Percentiles rank a stretch among this genome's conserved stretches.
These are phyloP conservation scores for Aspergillus saccharolyticus DNA, from an alignment of 495 filamentous ascomycete species.

Conservation along the genomic window DNA sequence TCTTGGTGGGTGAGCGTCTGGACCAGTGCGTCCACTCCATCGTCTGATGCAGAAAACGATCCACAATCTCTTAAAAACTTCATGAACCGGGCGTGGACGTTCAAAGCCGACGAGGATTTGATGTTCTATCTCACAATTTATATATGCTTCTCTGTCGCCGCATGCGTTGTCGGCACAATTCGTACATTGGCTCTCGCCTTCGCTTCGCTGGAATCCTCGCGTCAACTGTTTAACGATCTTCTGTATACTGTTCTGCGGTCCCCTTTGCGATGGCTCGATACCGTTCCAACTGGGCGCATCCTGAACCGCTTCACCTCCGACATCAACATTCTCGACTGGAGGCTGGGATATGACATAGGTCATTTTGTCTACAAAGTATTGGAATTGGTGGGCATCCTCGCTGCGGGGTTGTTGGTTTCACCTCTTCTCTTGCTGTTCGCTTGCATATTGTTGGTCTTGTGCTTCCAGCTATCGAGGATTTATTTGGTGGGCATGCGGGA, in stretches of 20 bases:
- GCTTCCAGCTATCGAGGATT: constrained; percentile 47
- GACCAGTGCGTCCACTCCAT: constrained; percentile 40
- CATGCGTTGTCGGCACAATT: constrained; percentile 52
- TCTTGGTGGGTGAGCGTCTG: constrained; percentile 66
- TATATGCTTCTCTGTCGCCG: constrained; percentile 51
- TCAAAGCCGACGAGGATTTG: constrained; percentile 8
- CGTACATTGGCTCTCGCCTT: constrained; percentile 53
- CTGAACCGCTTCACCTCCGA: constrained; percentile 74
- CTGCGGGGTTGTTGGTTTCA: constrained; percentile 26
- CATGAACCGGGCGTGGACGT: neutral
- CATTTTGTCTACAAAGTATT: constrained; percentile 49
- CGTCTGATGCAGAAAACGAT: neutral
- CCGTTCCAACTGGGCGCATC: constrained; percentile 68
- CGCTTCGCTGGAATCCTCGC: constrained; percentile 57
- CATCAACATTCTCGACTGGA: constrained; percentile 60
- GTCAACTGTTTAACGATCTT: constrained; percentile 58
- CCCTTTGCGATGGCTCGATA: constrained; percentile 72
- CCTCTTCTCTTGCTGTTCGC: constrained; percentile 25
- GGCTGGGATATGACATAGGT: constrained; percentile 55
- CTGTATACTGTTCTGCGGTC: constrained; percentile 61
- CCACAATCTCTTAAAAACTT: neutral
- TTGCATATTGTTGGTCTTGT: constrained; percentile 32
- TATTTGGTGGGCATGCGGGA: constrained; percentile 69
- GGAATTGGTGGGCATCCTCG: constrained; percentile 25
- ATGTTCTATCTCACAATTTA: constrained; percentile 65